Evolutionary conservation across 768 basidiomycete species (phyloP), one percentile per base, ranked within the genome.

Genomic region (Termitomyces sp.): DNA sequence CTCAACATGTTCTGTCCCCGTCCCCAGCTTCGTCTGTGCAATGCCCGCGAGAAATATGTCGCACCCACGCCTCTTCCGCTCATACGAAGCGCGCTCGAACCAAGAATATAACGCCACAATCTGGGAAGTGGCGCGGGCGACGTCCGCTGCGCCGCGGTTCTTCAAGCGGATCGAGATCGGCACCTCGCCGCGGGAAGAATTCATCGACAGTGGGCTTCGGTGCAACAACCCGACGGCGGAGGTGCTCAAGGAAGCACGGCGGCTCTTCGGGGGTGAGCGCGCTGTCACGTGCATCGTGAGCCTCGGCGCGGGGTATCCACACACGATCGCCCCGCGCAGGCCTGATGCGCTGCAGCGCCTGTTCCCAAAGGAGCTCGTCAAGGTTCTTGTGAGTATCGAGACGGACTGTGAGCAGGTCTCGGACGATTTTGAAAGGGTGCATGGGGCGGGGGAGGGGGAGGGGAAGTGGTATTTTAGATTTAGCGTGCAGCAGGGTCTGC

Each of bases 131-230:
- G n/a, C n/a, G n/a, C n/a, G n/a, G n/a, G n/a, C n/a, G n/a, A n/a
- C n/a, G n/a, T n/a, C n/a, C n/a, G n/a, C n/a, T n/a, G n/a, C n/a
- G n/a, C n/a, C n/a, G n/a, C n/a, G n/a, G n/a, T 65, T 71, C 46
- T 69, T 71, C 59, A 60, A 63, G 8, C 54, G 59, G 12, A 63
- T 70, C 13, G 20, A n/a, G 8, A 62, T 69, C 20, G 61, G 57
- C 1, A 36, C 34, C 10, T 32, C 44, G 10, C 49, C 43, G 1
- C 50, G 48, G 29, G 57, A 61, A 52, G 53, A 46, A 16, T 60
- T 56, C 18, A 22, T 66, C 16, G 61, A 62, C 39, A 58, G 57
- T 2, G 63, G 63, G 13, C 1, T 59, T 20, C 26, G 56, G 18
- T 59, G 50, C 55, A 64, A 64, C 29, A 65, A 65, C 46, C 63